These are phyloP conservation scores for Sphaerulina populicola DNA, from an alignment of 2,329 filamentous ascomycete species.

Conservation along the genomic window DNA sequence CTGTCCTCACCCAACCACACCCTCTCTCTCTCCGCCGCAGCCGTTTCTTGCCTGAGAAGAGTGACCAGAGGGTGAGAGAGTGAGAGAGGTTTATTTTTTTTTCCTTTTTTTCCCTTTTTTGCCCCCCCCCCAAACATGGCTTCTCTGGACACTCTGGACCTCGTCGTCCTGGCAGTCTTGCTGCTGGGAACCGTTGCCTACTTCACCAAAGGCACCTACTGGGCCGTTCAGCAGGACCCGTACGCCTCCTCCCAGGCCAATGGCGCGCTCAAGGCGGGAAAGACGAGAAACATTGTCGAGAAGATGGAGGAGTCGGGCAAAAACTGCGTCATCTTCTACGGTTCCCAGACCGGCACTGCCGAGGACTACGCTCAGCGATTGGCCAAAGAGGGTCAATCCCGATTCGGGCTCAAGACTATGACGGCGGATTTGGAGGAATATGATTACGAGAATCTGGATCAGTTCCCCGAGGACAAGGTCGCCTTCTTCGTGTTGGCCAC, in stretches of 20 bases:
- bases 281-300: slow-evolving; percentile 85
- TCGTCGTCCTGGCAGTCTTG: slow-evolving; percentile 79
- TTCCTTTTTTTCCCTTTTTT: too few relatives aligned
- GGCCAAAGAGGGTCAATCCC: slow-evolving; percentile 93
- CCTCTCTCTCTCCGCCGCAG: too few relatives aligned
- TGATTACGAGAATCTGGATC: slow-evolving; percentile 88
- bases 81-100: neutral
- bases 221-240: slow-evolving; percentile 80
- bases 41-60: too few relatives aligned
- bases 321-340: slow-evolving; percentile 98
- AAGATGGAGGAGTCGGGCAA: slow-evolving; percentile 93
- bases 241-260: slow-evolving; percentile 69
- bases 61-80: neutral
- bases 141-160: slow-evolving; percentile 90
- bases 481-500: slow-evolving; percentile 94
- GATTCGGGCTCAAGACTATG: slow-evolving; percentile 96
- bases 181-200: slow-evolving; percentile 84
- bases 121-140: slow-evolving; percentile 71
- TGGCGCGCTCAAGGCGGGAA: slow-evolving; percentile 64
- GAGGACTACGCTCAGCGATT: slow-evolving; percentile 96
- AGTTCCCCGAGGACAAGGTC: slow-evolving; percentile 79
- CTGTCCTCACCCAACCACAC: too few relatives aligned
- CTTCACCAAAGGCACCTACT: slow-evolving; percentile 94
- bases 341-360: slow-evolving; percentile 94
- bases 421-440: slow-evolving; percentile 96